phyloP scores from a whole-genome alignment of 2,329 filamentous ascomycete species.

The Pseudopithomyces chartarum region DNA sequence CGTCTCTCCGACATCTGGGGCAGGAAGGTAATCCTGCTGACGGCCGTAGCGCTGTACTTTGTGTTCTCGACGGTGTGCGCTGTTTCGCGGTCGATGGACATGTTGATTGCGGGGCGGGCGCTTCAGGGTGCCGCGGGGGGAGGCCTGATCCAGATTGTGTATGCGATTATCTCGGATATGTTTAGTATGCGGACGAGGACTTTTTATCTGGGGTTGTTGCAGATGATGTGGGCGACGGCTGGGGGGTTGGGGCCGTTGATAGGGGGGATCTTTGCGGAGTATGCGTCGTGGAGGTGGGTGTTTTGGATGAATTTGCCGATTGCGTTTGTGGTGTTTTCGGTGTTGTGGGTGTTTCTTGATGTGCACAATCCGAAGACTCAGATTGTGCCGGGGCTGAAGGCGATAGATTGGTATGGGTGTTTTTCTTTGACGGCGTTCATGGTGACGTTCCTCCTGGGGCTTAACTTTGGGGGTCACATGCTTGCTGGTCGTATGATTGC shows the following conservation, averaged over 20 bases:
- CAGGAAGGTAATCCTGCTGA: slow-evolving; percentile 56
- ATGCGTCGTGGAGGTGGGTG: slow-evolving; percentile 42
- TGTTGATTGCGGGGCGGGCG: slow-evolving; percentile 57
- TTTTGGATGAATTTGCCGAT: slow-evolving; percentile 46
- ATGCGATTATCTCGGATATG: slow-evolving; percentile 56
- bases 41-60: slow-evolving; percentile 39
- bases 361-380: slow-evolving; percentile 57
- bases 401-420: slow-evolving; percentile 57
- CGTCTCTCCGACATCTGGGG: slow-evolving; percentile 64
- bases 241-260: slow-evolving; percentile 54
- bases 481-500: slow-evolving; percentile 39
- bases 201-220: slow-evolving; percentile 52
- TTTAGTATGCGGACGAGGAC: slow-evolving; percentile 44
- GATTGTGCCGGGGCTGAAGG: slow-evolving; percentile 48
- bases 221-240: slow-evolving; percentile 57
- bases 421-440: slow-evolving; percentile 52
- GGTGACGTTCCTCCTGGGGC: slow-evolving; percentile 53
- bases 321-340: neutral
- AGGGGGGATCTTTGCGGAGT: slow-evolving; percentile 50
- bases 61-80: slow-evolving; percentile 52
- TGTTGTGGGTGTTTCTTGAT: slow-evolving; percentile 47
- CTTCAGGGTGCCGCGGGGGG: slow-evolving; percentile 54
- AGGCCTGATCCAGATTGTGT: slow-evolving; percentile 39
- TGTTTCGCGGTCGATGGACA: slow-evolving; percentile 49
- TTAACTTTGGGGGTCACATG: slow-evolving; percentile 53